Evolutionary conservation across 2,329 filamentous ascomycete genomes (phyloP).

Genomic region (Alternaria sp.): DNA sequence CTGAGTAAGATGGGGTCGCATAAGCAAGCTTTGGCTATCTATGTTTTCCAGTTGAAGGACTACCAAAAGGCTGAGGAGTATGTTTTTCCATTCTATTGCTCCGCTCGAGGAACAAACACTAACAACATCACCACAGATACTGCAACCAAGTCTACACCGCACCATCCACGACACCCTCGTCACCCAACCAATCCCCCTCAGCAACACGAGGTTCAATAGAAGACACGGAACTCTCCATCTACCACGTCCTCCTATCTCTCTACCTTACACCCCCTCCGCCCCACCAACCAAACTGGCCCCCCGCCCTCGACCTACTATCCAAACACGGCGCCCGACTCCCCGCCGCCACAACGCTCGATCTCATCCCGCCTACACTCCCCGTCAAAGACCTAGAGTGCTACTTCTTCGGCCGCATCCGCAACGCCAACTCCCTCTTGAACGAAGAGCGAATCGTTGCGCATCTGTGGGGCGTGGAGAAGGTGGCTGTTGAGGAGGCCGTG

Average conservation of each 20-base stretch:
- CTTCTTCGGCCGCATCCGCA: constrained; percentile 88
- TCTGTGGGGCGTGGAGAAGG: constrained; percentile 78
- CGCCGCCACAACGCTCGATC: constrained; percentile 80
- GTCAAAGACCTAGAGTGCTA: constrained; percentile 85
- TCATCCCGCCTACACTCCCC: constrained; percentile 83
- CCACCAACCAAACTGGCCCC: constrained; percentile 74
- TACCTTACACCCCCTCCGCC: constrained; percentile 84
- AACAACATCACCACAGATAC: constrained; percentile 55
- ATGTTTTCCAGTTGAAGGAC: constrained; percentile 91
- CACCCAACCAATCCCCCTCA: constrained; percentile 45
- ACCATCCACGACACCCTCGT: constrained; percentile 22
- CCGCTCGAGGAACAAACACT: background rate
- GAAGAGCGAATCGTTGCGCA: constrained; percentile 79
- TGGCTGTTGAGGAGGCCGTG: constrained; percentile 77
- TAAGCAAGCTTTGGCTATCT: constrained; percentile 95
- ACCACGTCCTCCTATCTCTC: constrained; percentile 86
- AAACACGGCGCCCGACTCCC: constrained; percentile 92
- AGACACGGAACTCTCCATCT: constrained; percentile 77
- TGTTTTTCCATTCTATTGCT: background rate
- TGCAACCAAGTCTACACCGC: constrained; percentile 84
- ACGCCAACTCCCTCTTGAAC: constrained; percentile 82
- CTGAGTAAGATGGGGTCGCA: constrained; percentile 95
- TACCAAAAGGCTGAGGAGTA: constrained; percentile 92
- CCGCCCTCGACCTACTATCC: constrained; percentile 86
- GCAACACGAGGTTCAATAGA: constrained; percentile 54